Evolutionary conservation across 2,329 filamentous ascomycete genomes (phyloP), one percentile per base, ranked within the genome.

Genomic region (Aphanoascus verrucosus): DNA sequence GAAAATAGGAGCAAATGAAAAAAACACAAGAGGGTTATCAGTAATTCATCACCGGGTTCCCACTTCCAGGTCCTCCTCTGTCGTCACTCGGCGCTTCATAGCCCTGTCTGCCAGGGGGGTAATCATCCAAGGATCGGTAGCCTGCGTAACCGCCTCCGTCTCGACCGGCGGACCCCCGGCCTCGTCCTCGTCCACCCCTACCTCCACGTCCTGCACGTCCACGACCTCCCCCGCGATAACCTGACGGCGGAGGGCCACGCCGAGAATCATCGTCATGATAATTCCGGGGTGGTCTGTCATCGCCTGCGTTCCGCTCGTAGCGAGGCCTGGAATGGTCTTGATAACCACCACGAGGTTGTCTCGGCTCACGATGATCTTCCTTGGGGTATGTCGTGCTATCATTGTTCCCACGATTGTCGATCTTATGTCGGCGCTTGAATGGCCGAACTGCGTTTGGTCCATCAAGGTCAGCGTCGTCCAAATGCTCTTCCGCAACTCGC

Each of bases 401-500:
- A 50, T 76, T 78, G 37, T 83, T 79, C 28, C 79, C 77, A 40
- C 75, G 74, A 19, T 77, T 57, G 15, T 72, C 79, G 59, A 83
- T 79, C 61, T 83, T 83, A 51, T 67, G 67, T 35, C 69, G 68
- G 47, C 81, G 74, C 69, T 83, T 84, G 54, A 77, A 71, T n/a
- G 32, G 23, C 35, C 72, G 69, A 63, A 78, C 84, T 62, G 79
- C 83, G 32, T 77, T 74, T 58, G 81, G 81, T 15, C 79, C 81
- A 63, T 81, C 82, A 57, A 81, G 78, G 57, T 79, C 49, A 17
- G 40, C 80, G 61, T 85, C 82, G 20, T 71, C 68, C 2, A 73
- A 71, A 49, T 82, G 67, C 72, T 91, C 86, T 50, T 82, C 76
- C 66, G 95, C 88, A 45, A 97, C 83, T 1, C 86, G 80, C 49